These are phyloP conservation scores for Eremochloa ophiuroides DNA, from an alignment of 176 grass and related monocot species.

Conservation along the genomic window DNA sequence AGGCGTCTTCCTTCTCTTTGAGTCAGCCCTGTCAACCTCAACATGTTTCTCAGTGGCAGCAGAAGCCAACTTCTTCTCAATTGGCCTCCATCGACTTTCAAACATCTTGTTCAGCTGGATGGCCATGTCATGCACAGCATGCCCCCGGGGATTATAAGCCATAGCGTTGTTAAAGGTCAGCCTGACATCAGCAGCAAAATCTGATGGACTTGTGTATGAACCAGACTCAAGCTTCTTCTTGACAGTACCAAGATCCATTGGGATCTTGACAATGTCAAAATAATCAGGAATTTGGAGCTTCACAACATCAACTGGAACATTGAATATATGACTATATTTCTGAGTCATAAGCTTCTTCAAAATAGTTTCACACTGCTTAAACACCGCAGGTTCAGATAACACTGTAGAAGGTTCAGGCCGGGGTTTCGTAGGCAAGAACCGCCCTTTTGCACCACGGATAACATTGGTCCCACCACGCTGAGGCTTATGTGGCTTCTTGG, in stretches of 20 bases:
- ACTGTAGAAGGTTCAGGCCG: slow-evolving; percentile 13
- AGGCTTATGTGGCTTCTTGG: slow-evolving; percentile 31
- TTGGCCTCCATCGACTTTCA: slow-evolving; percentile 71
- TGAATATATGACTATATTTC: slow-evolving; percentile 73
- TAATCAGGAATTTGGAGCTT: slow-evolving; percentile 96
- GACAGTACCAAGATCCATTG: slow-evolving; percentile 88
- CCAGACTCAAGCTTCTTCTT: slow-evolving; percentile 57
- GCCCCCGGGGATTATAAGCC: slow-evolving; percentile 77
- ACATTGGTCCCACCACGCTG: slow-evolving; percentile 26
- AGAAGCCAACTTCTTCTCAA: slow-evolving; percentile 75
- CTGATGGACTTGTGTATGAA: slow-evolving; percentile 53
- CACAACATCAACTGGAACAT: slow-evolving; percentile 63
- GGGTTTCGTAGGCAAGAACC: slow-evolving; percentile 42
- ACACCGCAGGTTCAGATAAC: slow-evolving; percentile 26
- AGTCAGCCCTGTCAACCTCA: slow-evolving; percentile 45
- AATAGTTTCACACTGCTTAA: slow-evolving; percentile 76
- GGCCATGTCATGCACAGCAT: slow-evolving; percentile 81
- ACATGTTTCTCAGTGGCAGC: slow-evolving; percentile 8
- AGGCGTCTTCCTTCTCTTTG: slow-evolving; percentile 59
- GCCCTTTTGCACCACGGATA: slow-evolving; percentile 47
- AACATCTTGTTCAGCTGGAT: slow-evolving; percentile 74
- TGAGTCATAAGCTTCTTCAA: slow-evolving; percentile 93
- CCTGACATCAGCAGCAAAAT: slow-evolving; percentile 85
- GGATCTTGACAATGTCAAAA: slow-evolving; percentile 71
- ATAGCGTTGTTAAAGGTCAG: slow-evolving; percentile 86